Evolutionary conservation across 2,329 filamentous ascomycete species (phyloP).

Genomic region (Epichloe sylvatica): DNA sequence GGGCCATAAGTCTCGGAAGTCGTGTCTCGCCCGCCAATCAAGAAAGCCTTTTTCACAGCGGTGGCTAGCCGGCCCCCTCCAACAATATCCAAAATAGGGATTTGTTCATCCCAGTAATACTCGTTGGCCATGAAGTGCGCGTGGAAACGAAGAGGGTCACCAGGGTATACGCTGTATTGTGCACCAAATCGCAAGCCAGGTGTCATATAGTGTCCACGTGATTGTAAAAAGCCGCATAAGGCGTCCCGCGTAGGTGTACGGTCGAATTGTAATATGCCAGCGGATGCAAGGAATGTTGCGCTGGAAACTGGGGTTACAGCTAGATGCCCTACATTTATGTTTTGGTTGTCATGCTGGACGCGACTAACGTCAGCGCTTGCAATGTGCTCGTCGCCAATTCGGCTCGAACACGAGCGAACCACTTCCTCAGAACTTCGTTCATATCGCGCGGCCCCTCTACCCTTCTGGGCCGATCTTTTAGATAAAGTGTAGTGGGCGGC

Average conservation of each 20-base stretch:
- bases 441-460: conserved; percentile 13
- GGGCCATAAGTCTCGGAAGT: conserved; percentile 19
- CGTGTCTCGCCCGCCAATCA: conserved; percentile 58
- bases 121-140: conserved; percentile 85
- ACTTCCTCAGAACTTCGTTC: not conserved
- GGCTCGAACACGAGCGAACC: not conserved
- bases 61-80: conserved; percentile 86
- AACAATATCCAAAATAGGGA: conserved; percentile 73
- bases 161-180: conserved; percentile 87
- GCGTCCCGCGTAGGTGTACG: conserved; percentile 20
- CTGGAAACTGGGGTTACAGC: conserved; percentile 22
- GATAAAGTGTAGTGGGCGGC: conserved; percentile 26
- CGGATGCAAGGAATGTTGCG: conserved; percentile 14
- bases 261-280: conserved; percentile 6
- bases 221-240: conserved; percentile 68
- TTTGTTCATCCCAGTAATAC: conserved; percentile 74
- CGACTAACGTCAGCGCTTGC: not conserved
- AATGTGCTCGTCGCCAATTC: not conserved
- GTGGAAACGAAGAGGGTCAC: conserved; percentile 87
- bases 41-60: conserved; percentile 87
- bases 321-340: not conserved
- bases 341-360: not conserved
- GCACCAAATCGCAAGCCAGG: conserved; percentile 91
- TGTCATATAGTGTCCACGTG: conserved; percentile 69
- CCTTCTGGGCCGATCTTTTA: conserved; percentile 25